These are phyloP conservation scores for Fonsecaea pedrosoi DNA, from an alignment of 2,329 filamentous ascomycete genomes.

Conservation along the genomic window DNA sequence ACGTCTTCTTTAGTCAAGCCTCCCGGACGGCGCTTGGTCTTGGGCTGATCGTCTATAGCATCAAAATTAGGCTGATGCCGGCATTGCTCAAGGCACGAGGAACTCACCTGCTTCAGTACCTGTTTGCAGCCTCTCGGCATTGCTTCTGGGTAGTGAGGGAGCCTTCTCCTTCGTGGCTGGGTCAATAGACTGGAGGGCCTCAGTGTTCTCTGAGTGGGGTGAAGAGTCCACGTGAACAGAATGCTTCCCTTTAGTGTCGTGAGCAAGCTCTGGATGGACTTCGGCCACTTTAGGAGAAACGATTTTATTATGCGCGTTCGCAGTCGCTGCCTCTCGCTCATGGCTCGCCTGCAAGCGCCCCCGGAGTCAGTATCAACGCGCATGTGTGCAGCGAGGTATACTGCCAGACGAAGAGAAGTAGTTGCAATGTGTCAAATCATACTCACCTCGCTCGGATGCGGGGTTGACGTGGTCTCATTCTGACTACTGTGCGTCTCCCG, in stretches of 20 bases:
- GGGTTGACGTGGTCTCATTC: constrained; percentile 7
- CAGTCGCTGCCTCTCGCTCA: not conserved
- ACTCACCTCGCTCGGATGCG: constrained; percentile 11
- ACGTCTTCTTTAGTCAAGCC: constrained; percentile 48
- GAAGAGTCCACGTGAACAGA: not conserved
- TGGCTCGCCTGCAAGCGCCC: constrained; percentile 4
- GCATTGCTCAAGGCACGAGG: not conserved
- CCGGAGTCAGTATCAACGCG: not conserved
- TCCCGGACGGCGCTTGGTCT: constrained; percentile 6
- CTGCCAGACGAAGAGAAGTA: not conserved
- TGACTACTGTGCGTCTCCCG: not conserved
- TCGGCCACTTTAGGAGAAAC: constrained; percentile 26
- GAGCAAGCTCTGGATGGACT: constrained; percentile 8
- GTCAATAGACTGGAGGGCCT: not conserved
- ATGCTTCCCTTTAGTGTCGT: constrained; percentile 3
- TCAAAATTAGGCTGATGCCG: not conserved
- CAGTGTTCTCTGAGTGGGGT: not conserved
- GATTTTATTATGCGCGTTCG: constrained; percentile 4
- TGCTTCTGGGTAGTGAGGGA: not conserved
- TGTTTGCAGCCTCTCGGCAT: not conserved
- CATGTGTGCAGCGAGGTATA: not conserved
- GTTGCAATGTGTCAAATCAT: not conserved
- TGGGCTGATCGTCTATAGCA: constrained; percentile 1
- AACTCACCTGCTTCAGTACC: not conserved
- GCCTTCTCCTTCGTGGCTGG: not conserved